Evolutionary conservation across 2,329 filamentous ascomycete genomes (phyloP), one percentile per base, ranked within the genome.

Genomic region (Exophiala mesophila): DNA sequence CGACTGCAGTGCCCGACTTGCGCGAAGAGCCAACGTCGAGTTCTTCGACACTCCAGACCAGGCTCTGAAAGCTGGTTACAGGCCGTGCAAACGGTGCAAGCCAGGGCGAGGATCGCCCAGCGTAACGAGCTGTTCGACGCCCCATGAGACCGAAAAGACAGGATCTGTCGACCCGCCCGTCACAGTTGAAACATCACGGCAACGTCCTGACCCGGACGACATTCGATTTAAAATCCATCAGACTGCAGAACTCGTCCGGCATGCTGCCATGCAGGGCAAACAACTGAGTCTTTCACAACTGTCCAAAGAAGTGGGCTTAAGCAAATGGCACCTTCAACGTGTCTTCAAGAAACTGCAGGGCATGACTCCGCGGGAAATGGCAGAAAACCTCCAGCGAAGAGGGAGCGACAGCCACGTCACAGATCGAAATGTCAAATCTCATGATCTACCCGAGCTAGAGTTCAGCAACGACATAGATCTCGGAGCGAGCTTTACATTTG

Each of bases 1-100:
- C 2, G 73, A 67, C 2, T 79, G 76, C 42, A 65, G 70, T 1
- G 71, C 74, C 3, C 72, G 78, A n/a, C 70, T 85, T 10, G 72
- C 75, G 2, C 66, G 70, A 2, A 67, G 75, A n/a, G 69, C 76
- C 8, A 73, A 75, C 15, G 66, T 85, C 21, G 61, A 64, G 21
- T 79, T 77, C 59, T 75, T 68, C 59, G 65, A 71, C 36, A 70
- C 66, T 1, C 57, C 68, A 1, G 49, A 58, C 2, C 62, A 72
- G 44, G 76, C 75, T 7, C 66, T 69, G 50, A 56, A 59, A 8
- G 68, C 66, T 12, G 75, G 75, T 1, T 78, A 72, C 53, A 64
- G 74, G 26, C 60, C 74, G 1, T 79, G 76, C 60, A 77, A 76
- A 59, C 67, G 75, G 41, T 79, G 76, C 57, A 68, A 68, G 42